Base-by-base conservation (phyloP, 176 grass and related monocot genomes). In the Ensete ventricosum region DNA sequence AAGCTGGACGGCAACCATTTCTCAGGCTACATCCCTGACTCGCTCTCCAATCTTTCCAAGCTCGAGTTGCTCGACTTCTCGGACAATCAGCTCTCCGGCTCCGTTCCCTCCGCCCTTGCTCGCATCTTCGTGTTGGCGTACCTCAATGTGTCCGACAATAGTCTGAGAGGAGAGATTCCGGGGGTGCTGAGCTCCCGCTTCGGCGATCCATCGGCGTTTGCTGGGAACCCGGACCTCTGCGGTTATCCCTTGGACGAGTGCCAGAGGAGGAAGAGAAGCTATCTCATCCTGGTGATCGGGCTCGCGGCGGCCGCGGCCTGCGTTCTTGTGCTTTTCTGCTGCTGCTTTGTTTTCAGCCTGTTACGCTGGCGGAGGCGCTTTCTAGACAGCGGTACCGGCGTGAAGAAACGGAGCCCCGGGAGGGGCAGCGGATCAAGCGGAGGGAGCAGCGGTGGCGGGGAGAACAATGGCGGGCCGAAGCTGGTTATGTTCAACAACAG, bases 401-500 rank as follows among this genome's bases (percentile, higher is more conserved):
- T 89, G 14, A 99, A 99, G 73, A 99, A 99, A 81, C 83, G 95
- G 65, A 94, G 86, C 76, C 95, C 95, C 0, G 91, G 95, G 17
- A 73, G 95, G 49, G 95, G 95, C 54, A 99, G 95, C 2, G 95
- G 91, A n/a, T 99, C 95, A 1, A 99, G 95, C 26, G 83, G 80
- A 67, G 84, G 84, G 14, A 92, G 90, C 55, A 58, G 55, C 9
- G 69, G 74, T 50, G 82, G 87, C 0, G 92, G 91, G 50, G 85
- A 80, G 25, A 83, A 82, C n/a, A 72, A 63, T 13, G 88, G 83
- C 75, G 90, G 87, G 70, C 87, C 95, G 9, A 94, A 85, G 78
- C 22, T 99, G 82, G 82, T 94, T 50, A 99, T 99, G 95, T 99
- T 99, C 82, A 89, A 91, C 71, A 91, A 80, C 84, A 84, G 91